phyloP scores from a whole-genome alignment of 2,329 filamentous ascomycete species.

The Hypoxylon rubiginosum region DNA sequence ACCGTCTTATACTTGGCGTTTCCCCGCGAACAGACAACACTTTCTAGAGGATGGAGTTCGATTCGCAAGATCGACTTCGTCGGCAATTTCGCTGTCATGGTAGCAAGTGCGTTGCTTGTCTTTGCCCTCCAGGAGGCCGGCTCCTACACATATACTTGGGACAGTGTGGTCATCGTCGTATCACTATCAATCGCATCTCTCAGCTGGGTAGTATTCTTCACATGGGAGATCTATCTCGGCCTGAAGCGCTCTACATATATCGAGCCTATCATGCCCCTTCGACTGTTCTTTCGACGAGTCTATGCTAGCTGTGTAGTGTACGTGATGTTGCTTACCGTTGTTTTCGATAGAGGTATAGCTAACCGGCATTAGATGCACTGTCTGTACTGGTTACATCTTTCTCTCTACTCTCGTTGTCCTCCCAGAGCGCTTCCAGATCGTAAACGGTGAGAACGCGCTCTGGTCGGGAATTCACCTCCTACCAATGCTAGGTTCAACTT shows the following conservation, averaged over 20 bases:
- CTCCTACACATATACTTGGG: constrained; percentile 65
- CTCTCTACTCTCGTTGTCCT: constrained; percentile 70
- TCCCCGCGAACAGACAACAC: constrained; percentile 55
- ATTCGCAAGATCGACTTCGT: constrained; percentile 66
- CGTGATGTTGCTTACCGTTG: constrained; percentile 39
- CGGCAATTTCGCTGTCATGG: constrained; percentile 64
- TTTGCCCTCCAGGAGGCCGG: constrained; percentile 70
- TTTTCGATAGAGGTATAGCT: constrained; percentile 5
- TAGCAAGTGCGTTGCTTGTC: constrained; percentile 66
- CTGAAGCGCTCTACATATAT: constrained; percentile 55
- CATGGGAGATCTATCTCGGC: constrained; percentile 65
- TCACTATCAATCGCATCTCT: constrained; percentile 63
- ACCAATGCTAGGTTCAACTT: constrained; percentile 69
- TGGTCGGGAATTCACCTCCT: constrained; percentile 70
- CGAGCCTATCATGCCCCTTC: constrained; percentile 68
- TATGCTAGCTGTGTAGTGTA: constrained; percentile 66
- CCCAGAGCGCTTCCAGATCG: constrained; percentile 72
- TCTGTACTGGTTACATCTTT: constrained; percentile 70
- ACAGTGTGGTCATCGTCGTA: constrained; percentile 63
- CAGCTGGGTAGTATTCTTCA: constrained; percentile 63
- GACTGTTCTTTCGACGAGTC: constrained; percentile 62
- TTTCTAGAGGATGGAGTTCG: constrained; percentile 57
- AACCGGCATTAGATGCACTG: constrained; percentile 60
- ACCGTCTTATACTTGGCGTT: constrained; percentile 62
- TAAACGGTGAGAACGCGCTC: constrained; percentile 66